Percentiles rank a stretch among this genome's conserved stretches.
Conservation (phyloP, 768 basidiomycete species). For the Lentinula aciculospora region DNA sequence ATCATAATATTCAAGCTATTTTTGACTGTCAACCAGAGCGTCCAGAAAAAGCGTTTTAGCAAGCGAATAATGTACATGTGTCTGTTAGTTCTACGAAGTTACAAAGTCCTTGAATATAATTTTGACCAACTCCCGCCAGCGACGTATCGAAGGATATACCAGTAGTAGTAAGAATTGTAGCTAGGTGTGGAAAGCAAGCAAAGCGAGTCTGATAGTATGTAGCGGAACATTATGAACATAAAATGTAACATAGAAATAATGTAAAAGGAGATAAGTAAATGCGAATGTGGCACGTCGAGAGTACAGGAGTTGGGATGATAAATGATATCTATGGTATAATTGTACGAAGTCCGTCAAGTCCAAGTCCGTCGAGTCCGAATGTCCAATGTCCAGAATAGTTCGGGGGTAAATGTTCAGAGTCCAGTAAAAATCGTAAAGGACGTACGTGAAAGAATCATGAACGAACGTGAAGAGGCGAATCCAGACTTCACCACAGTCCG, state of each 20-base stretch:
- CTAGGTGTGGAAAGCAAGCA: not conserved
- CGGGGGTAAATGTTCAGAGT: not conserved
- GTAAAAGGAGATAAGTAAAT: not conserved
- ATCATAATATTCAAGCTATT: no score
- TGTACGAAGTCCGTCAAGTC: not conserved
- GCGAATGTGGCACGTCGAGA: not conserved
- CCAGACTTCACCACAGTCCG: not conserved
- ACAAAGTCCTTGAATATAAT: no score
- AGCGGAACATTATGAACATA: not conserved
- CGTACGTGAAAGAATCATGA: not conserved
- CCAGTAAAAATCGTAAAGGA: not conserved
- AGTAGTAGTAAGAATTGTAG: not conserved
- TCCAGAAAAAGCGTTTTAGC: no score
- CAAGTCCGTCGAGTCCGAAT: not conserved
- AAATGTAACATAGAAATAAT: not conserved
- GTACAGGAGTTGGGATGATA: not conserved
- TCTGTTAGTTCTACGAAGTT: no score
- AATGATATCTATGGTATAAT: not conserved
- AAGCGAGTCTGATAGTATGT: not conserved
- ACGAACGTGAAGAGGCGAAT: constrained; percentile 8
- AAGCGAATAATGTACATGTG: no score
- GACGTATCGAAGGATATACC: no score
- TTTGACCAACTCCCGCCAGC: no score
- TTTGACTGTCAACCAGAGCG: no score
- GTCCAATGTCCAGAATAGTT: not conserved